A percentile compares a stretch with the other conserved stretches of the same genome.
Evolutionary conservation across 179 eudicot genomes (phyloP).

Genomic region (Beta macrorhiza): DNA sequence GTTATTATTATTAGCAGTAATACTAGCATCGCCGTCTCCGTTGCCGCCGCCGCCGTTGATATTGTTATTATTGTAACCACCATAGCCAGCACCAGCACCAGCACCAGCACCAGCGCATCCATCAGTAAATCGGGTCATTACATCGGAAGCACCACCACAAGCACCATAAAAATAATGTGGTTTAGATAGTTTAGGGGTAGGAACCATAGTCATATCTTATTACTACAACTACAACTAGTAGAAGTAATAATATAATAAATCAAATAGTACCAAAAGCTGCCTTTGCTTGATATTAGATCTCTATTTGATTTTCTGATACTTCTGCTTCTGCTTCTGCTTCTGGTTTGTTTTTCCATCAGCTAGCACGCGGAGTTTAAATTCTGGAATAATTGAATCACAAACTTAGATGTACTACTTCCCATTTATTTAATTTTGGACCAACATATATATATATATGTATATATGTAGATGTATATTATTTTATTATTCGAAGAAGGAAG

Average conservation of each 20-base stretch:
- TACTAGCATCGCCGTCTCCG: too few species aligned
- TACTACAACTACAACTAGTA: not conserved
- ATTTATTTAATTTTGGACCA: not conserved
- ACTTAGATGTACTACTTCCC: slow-evolving; percentile 8
- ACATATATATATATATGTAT: too few species aligned
- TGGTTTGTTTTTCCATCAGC: slow-evolving; percentile 15
- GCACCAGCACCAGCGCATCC: too few species aligned
- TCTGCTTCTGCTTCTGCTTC: not conserved
- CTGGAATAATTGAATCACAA: not conserved
- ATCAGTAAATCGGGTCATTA: slow-evolving; percentile 12
- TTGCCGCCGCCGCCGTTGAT: not conserved
- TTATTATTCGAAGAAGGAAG: not conserved
- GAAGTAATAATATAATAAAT: not conserved
- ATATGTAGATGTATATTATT: too few species aligned
- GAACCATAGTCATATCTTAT: slow-evolving; percentile 27
- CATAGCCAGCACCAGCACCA: not conserved
- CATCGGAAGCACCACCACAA: slow-evolving; percentile 7
- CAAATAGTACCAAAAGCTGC: slow-evolving; percentile 6
- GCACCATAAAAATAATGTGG: slow-evolving; percentile 17
- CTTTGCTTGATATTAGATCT: not conserved
- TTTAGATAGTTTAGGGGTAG: slow-evolving; percentile 21
- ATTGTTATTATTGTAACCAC: not conserved
- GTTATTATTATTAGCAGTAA: not conserved
- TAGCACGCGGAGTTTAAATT: slow-evolving; percentile 1
- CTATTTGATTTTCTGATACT: not conserved